Percentiles rank a stretch among this genome's conserved stretches.
These are phyloP conservation scores for Talaromyces atroroseus DNA, from an alignment of 2,329 filamentous ascomycete species.

Conservation along the genomic window DNA sequence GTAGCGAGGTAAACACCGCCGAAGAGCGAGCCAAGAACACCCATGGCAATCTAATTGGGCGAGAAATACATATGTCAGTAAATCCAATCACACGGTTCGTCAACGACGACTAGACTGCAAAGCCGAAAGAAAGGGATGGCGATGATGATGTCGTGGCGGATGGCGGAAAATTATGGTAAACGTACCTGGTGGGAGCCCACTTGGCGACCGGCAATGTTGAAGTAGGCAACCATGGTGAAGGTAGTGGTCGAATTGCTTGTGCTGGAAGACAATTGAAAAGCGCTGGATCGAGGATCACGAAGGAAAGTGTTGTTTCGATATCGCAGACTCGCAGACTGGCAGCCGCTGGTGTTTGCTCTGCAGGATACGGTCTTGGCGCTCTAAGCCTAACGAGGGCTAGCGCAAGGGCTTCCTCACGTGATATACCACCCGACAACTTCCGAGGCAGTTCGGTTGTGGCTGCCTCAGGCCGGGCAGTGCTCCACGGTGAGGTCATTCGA, in stretches of 20 bases:
- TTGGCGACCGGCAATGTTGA: conserved; percentile 48
- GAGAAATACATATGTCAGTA: not conserved
- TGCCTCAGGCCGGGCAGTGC: not conserved
- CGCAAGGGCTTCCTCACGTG: conserved; percentile 11
- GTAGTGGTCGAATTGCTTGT: conserved; percentile 17
- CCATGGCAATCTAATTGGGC: conserved; percentile 54
- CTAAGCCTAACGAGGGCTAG: not conserved
- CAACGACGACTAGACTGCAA: not conserved
- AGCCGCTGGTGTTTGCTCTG: conserved; percentile 5
- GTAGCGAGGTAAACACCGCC: conserved; percentile 42
- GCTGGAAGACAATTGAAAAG: conserved; percentile 3
- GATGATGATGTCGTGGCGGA: conserved; percentile 8
- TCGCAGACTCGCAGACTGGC: not conserved
- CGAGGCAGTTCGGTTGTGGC: not conserved
- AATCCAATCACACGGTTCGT: not conserved
- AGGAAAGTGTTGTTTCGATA: not conserved
- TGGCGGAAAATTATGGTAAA: conserved; percentile 16
- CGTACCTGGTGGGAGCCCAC: conserved; percentile 49
- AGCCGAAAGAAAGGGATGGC: not conserved
- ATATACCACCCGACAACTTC: conserved; percentile 6
- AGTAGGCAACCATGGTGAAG: conserved; percentile 46
- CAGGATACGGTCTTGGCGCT: conserved; percentile 12
- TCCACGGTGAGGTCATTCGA: conserved; percentile 12
- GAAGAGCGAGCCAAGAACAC: conserved; percentile 48
- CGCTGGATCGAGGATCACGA: not conserved